Evolutionary conservation across 371 early-diverging fungal species (phyloP).

Genomic region (Capniomyces stellatus): DNA sequence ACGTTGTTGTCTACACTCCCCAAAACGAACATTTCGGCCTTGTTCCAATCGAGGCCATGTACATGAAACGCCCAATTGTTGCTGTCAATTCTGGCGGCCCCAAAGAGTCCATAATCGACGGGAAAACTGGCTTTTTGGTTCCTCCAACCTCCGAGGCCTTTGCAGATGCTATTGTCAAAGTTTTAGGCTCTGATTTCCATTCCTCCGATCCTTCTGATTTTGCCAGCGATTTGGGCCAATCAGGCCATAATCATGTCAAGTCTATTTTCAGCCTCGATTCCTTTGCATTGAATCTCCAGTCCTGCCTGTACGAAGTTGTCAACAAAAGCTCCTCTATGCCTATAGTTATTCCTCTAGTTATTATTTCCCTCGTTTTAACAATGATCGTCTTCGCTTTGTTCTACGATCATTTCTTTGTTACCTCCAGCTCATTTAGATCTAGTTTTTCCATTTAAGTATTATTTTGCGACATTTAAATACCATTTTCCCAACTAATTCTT

Average conservation of each 20-base stretch:
- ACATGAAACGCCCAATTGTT: conserved; percentile 63
- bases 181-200: conserved; percentile 18
- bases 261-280: conserved; percentile 7
- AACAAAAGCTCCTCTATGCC: background rate
- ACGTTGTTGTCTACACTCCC: conserved; percentile 76
- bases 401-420: too few species aligned
- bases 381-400: background rate
- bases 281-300: background rate
- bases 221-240: background rate
- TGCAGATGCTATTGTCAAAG: conserved; percentile 34
- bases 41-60: conserved; percentile 93
- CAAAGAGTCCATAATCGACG: conserved; percentile 50
- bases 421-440: too few species aligned
- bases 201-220: background rate
- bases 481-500: too few species aligned
- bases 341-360: background rate
- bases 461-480: too few species aligned
- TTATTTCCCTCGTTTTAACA: background rate
- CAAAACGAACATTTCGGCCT: conserved; percentile 90
- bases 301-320: background rate
- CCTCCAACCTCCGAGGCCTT: conserved; percentile 38
- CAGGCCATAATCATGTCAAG: conserved; percentile 1
- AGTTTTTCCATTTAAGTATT: too few species aligned
- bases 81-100: conserved; percentile 81
- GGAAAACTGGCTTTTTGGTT: conserved; percentile 58